Percentiles rank a stretch among this genome's conserved stretches.
phyloP scores from a whole-genome alignment of 1,139 yeast species.

The Yamadazyma conglobata region DNA sequence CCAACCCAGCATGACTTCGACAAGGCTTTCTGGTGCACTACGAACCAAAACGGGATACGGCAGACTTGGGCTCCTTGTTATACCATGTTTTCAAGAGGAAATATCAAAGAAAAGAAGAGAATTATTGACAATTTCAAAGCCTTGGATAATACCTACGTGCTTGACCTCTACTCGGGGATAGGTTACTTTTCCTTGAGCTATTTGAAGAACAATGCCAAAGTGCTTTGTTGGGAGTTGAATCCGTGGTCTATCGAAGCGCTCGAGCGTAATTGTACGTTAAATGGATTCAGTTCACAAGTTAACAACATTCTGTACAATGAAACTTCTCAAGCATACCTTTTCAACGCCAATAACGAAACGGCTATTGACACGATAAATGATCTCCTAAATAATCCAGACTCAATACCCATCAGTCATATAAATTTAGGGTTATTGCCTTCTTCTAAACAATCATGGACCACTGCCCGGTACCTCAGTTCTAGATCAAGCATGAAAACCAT shows the following conservation, averaged over 20 bases:
- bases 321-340: conserved; percentile 36
- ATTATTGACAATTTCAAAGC: conserved; percentile 40
- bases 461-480: conserved; percentile 30
- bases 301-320: conserved; percentile 16
- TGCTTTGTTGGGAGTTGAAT: conserved; percentile 81
- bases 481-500: conserved; percentile 20
- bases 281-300: conserved; percentile 34
- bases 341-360: conserved; percentile 59
- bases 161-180: conserved; percentile 80
- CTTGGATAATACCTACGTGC: conserved; percentile 40
- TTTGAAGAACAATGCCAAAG: conserved; percentile 49
- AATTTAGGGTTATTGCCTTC: conserved; percentile 77
- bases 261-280: conserved; percentile 47
- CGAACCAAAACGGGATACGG: conserved; percentile 66
- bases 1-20: conserved; percentile 47
- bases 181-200: conserved; percentile 82
- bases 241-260: conserved; percentile 83
- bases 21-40: conserved; percentile 68
- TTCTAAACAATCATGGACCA: conserved; percentile 59
- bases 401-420: conserved; percentile 50
- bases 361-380: conserved; percentile 39
- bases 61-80: conserved; percentile 84
- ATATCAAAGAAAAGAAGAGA: conserved; percentile 75
- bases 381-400: conserved; percentile 35
- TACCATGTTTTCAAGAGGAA: conserved; percentile 91